Percentiles rank a stretch among this genome's conserved stretches.
phyloP scores from a whole-genome alignment of 371 early-diverging fungal species.

The Mucor plumbeus region DNA sequence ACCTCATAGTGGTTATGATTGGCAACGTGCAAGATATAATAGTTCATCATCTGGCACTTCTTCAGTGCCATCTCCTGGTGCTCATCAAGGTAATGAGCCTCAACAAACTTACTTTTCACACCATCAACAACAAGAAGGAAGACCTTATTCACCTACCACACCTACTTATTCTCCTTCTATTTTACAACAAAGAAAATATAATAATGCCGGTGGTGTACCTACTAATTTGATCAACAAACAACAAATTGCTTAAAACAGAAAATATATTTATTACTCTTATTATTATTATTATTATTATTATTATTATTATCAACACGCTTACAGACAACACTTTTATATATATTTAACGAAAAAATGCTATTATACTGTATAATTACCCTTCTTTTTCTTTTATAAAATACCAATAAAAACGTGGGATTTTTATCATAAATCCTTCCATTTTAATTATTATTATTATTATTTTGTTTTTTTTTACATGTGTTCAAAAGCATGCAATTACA shows the following conservation, averaged over 20 bases:
- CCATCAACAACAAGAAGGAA: neutral
- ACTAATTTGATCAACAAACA: slow-evolving; percentile 16
- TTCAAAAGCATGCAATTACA: too few relatives aligned
- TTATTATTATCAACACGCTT: neutral
- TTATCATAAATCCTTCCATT: neutral
- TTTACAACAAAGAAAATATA: slow-evolving; percentile 24
- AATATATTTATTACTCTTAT: neutral
- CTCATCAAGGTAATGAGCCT: slow-evolving; percentile 9
- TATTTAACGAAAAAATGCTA: neutral
- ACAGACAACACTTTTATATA: neutral
- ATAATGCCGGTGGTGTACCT: neutral
- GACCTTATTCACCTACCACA: slow-evolving; percentile 23
- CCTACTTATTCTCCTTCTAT: slow-evolving; percentile 14
- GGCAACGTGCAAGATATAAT: slow-evolving; percentile 32
- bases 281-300: slow-evolving; percentile 6
- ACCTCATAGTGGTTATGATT: slow-evolving; percentile 24
- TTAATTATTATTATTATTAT: too few relatives aligned
- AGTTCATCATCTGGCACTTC: slow-evolving; percentile 32
- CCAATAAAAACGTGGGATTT: neutral
- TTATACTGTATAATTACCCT: neutral
- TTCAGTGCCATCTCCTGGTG: slow-evolving; percentile 26
- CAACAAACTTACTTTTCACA: slow-evolving; percentile 19
- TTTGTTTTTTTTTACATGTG: too few relatives aligned
- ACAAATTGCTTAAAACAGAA: slow-evolving; percentile 6
- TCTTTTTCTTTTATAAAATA: too few relatives aligned